Evolutionary conservation across 192 early-diverging fungal genomes (phyloP).

Genomic region (Podila epigama): DNA sequence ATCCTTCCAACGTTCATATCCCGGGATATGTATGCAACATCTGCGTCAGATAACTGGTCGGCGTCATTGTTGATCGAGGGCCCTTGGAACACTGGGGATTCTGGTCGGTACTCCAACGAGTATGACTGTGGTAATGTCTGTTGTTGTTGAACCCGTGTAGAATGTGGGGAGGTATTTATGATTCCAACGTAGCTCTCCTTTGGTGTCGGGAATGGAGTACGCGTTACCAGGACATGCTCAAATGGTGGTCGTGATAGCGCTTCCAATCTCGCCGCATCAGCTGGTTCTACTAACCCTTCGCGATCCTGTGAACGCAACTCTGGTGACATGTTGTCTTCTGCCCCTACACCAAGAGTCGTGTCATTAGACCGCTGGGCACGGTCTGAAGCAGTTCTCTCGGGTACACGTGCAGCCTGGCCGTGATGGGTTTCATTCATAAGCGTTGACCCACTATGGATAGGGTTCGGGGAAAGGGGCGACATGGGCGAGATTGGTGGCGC

Average conservation of each 20-base stretch:
- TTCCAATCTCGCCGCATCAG: no score
- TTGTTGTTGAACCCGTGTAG: neutral
- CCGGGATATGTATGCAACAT: conserved; percentile 42
- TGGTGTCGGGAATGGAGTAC: conserved; percentile 26
- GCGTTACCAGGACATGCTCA: neutral
- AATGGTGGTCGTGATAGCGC: neutral
- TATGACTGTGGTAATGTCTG: conserved; percentile 1
- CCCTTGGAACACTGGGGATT: conserved; percentile 46
- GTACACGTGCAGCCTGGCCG: neutral
- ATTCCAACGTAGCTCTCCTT: conserved; percentile 15
- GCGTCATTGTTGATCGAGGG: conserved; percentile 24
- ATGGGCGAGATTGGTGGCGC: conserved; percentile 36
- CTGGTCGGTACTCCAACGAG: conserved; percentile 24
- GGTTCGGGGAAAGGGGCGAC: conserved; percentile 19
- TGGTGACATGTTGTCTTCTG: no score
- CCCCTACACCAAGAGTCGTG: no score
- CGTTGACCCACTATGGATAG: neutral
- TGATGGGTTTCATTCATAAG: neutral
- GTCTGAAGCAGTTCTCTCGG: neutral
- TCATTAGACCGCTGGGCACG: no score
- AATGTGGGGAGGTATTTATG: conserved; percentile 1
- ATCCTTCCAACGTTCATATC: conserved; percentile 45
- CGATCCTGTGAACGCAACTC: no score
- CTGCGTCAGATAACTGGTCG: conserved; percentile 40
- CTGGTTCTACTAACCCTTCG: no score